Evolutionary conservation across 2,329 filamentous ascomycete genomes (phyloP).

Genomic region (Orbilia blumenaviensis): DNA sequence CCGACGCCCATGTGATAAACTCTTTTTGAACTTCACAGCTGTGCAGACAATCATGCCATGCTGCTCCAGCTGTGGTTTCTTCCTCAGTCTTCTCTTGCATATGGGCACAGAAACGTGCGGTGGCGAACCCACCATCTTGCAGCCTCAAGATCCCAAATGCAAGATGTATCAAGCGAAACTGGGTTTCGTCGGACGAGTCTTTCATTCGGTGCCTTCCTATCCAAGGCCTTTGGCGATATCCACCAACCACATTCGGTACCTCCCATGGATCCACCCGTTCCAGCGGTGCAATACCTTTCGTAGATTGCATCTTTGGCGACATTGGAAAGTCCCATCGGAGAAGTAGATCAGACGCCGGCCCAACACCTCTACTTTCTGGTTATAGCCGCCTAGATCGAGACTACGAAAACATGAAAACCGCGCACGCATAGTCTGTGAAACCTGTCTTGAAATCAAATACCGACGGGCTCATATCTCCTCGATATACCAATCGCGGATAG

Average conservation of each 20-base stretch:
- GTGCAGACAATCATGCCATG: conserved; percentile 33
- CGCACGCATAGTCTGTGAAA: conserved; percentile 27
- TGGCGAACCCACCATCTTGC: conserved; percentile 40
- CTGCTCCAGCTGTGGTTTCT: conserved; percentile 25
- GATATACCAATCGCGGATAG: conserved; percentile 46
- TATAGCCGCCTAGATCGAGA: conserved; percentile 35
- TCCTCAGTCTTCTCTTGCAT: conserved; percentile 11
- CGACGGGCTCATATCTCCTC: conserved; percentile 53
- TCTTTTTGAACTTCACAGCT: background rate
- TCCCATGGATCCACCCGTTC: conserved; percentile 38
- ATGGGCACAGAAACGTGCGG: conserved; percentile 23
- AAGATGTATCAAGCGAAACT: conserved; percentile 26
- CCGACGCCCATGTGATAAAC: conserved; percentile 50
- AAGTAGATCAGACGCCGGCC: conserved; percentile 41
- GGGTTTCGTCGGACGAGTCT: conserved; percentile 26
- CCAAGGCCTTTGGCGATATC: conserved; percentile 40
- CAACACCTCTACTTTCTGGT: conserved; percentile 19
- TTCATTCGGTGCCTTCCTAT: conserved; percentile 41
- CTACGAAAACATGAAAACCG: background rate
- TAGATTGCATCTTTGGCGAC: conserved; percentile 16
- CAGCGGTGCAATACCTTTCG: conserved; percentile 19
- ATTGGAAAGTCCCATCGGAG: conserved; percentile 35
- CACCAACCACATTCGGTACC: conserved; percentile 50
- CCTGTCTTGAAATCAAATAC: conserved; percentile 34
- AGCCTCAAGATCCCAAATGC: conserved; percentile 38